phyloP scores from a whole-genome alignment of 176 grass and related monocot species.

The Oryza punctata region DNA sequence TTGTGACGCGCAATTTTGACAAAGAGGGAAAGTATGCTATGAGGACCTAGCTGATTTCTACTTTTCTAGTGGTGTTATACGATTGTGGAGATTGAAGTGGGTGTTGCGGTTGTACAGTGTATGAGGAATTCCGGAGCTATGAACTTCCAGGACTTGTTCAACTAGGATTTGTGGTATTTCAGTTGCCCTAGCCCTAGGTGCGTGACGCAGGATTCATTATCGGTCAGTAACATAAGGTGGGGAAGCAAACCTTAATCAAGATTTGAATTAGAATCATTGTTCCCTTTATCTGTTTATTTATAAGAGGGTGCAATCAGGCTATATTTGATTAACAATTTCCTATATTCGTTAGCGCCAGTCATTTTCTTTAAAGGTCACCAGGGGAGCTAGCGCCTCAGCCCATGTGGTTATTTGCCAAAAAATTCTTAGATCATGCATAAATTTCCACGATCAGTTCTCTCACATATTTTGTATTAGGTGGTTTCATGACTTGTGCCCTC shows the following conservation, averaged over 20 bases:
- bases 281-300: not conserved
- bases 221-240: not conserved
- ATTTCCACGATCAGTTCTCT: not conserved
- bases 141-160: not conserved
- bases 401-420: not conserved
- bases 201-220: not conserved
- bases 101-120: not conserved
- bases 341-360: not conserved
- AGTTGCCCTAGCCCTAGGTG: constrained; percentile 2
- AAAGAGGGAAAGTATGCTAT: not conserved
- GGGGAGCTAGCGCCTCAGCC: too few species aligned
- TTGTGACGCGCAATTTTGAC: not conserved
- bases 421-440: not conserved
- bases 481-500: not conserved
- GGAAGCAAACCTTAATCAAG: not conserved
- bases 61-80: constrained; percentile 2
- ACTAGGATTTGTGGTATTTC: not conserved
- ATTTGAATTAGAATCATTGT: constrained; percentile 1
- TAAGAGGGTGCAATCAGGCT: not conserved
- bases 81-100: not conserved
- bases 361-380: too few species aligned
- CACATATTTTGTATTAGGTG: not conserved
- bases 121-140: not conserved
- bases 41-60: not conserved
- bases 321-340: not conserved